Conservation (phyloP, 2,329 filamentous ascomycete species). For the Fusarium sp. region DNA sequence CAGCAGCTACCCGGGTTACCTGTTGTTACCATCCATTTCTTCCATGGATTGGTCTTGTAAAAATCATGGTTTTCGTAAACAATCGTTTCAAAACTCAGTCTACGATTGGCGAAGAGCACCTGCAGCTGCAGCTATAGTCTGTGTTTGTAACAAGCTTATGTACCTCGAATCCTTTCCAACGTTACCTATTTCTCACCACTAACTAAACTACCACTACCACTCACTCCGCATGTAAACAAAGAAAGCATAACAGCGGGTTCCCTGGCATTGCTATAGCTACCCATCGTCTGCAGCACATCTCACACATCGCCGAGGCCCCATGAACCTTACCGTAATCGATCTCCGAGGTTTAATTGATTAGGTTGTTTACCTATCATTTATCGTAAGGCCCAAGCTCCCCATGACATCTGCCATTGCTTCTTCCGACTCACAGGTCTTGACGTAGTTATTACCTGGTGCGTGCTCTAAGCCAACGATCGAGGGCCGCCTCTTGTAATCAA, state of each 20-base stretch:
- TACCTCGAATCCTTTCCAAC: slow-evolving; percentile 9
- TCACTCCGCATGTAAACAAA: slow-evolving; percentile 29
- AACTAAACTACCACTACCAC: slow-evolving; percentile 8
- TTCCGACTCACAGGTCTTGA: slow-evolving; percentile 3
- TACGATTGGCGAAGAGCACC: slow-evolving; percentile 22
- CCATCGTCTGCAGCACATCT: slow-evolving; percentile 7
- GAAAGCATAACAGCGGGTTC: slow-evolving; percentile 23
- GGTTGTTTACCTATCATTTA: background rate
- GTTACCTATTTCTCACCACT: slow-evolving; percentile 5
- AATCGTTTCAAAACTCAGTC: slow-evolving; percentile 2
- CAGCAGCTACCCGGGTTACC: slow-evolving; percentile 22
- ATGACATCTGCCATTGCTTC: slow-evolving; percentile 6
- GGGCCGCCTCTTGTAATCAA: slow-evolving; percentile 35
- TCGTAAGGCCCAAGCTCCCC: slow-evolving; percentile 8
- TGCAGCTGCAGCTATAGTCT: slow-evolving; percentile 4
- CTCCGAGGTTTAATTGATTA: slow-evolving; percentile 6
- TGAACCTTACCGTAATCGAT: slow-evolving; percentile 2
- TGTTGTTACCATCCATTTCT: slow-evolving; percentile 18
- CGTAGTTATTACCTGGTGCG: background rate
- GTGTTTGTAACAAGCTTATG: slow-evolving; percentile 13
- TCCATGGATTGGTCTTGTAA: background rate
- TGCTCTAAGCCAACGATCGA: slow-evolving; percentile 35
- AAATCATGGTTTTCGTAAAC: slow-evolving; percentile 29
- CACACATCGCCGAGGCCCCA: slow-evolving; percentile 3
- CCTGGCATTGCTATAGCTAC: slow-evolving; percentile 20